Evolutionary conservation across 2,329 filamentous ascomycete genomes (phyloP).

Genomic region (Aspergillus nomiae): DNA sequence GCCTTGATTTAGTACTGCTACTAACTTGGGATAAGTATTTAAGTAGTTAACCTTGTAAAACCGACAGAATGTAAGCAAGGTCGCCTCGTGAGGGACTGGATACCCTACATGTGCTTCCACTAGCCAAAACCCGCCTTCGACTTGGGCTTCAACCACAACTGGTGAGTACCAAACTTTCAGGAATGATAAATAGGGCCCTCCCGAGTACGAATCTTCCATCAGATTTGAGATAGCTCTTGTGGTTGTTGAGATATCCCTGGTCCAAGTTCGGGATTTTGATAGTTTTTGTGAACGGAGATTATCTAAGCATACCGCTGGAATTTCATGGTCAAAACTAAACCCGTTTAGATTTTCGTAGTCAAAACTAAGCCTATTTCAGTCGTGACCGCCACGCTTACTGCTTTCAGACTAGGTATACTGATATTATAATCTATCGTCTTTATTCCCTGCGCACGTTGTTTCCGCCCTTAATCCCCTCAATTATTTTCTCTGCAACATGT

Average conservation of each 20-base stretch:
- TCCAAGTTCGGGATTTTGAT: conserved; percentile 1
- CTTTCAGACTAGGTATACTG: too few relatives aligned
- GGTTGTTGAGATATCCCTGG: neutral
- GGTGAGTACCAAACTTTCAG: neutral
- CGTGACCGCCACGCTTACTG: too few relatives aligned
- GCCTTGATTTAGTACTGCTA: too few relatives aligned
- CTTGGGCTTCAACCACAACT: neutral
- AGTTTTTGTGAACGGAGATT: conserved; percentile 1
- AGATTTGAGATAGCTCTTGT: neutral
- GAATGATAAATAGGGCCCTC: neutral
- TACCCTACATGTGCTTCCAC: neutral
- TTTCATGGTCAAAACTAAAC: neutral
- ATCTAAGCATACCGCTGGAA: neutral
- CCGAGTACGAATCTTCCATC: neutral
- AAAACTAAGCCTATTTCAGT: neutral
- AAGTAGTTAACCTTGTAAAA: too few relatives aligned
- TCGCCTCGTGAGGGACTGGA: too few relatives aligned
- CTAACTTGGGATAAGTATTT: too few relatives aligned
- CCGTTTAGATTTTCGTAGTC: neutral
- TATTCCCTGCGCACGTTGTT: too few relatives aligned
- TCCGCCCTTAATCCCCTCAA: too few relatives aligned
- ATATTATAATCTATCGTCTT: too few relatives aligned
- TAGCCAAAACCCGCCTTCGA: neutral
- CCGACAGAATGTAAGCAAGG: too few relatives aligned
- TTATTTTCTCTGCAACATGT: too few relatives aligned